These are phyloP conservation scores for Bifiguratus adelaidae DNA, from an alignment of 192 early-diverging fungal species.

Conservation along the genomic window DNA sequence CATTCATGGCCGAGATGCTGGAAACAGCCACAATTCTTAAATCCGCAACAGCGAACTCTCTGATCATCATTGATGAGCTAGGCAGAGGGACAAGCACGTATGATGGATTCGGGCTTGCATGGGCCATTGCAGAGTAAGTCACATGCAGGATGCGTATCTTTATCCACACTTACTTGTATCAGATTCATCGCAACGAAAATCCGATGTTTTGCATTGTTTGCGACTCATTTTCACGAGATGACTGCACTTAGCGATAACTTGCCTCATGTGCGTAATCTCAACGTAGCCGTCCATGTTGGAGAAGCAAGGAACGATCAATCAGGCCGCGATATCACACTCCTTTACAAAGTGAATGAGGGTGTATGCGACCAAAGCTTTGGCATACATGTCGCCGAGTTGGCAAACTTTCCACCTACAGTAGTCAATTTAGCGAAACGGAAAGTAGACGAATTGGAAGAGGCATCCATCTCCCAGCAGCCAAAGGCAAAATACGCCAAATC, in stretches of 20 bases:
- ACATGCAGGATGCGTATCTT: neutral
- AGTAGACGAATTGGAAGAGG: conserved; percentile 77
- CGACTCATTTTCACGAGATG: conserved; percentile 98
- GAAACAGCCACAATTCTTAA: conserved; percentile 88
- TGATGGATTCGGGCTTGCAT: conserved; percentile 97
- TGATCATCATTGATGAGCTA: conserved; percentile 94
- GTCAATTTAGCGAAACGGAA: conserved; percentile 80
- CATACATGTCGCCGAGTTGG: conserved; percentile 94
- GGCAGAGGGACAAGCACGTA: conserved; percentile 97
- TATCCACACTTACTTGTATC: conserved; percentile 1
- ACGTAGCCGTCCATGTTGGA: conserved; percentile 68
- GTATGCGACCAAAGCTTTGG: conserved; percentile 96
- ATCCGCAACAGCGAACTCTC: conserved; percentile 69
- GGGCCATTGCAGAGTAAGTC: conserved; percentile 88
- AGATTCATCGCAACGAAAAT: conserved; percentile 63
- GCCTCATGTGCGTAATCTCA: conserved; percentile 72
- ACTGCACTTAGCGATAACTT: conserved; percentile 68
- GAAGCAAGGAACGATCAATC: conserved; percentile 13
- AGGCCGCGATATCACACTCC: conserved; percentile 63
- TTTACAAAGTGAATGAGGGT: conserved; percentile 84
- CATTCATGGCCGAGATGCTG: conserved; percentile 95
- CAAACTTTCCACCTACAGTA: conserved; percentile 78
- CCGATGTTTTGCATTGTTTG: conserved; percentile 74
- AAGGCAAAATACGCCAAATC: conserved; percentile 23
- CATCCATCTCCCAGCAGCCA: conserved; percentile 4